Evolutionary conservation across 108 stramenopile genomes (phyloP), one percentile per base, ranked within the genome.

Genomic region (Pinguiococcus pyrenoidosus): DNA sequence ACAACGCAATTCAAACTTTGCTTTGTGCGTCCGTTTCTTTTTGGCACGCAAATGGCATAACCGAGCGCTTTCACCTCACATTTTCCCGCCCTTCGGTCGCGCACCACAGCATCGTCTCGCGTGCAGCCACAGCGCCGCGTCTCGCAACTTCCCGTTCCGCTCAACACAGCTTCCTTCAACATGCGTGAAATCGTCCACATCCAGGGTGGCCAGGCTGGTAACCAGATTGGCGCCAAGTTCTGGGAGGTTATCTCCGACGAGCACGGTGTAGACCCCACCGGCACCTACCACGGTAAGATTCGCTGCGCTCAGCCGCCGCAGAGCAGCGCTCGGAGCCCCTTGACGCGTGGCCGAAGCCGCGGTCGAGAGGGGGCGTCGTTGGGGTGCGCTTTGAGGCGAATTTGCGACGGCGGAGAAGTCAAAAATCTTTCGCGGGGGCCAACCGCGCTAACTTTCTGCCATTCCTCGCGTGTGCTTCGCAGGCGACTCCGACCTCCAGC

Each of bases 111-210:
- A n/a, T n/a, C n/a, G n/a, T n/a, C n/a, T n/a, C n/a, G n/a, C n/a
- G n/a, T n/a, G n/a, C n/a, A n/a, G n/a, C n/a, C n/a, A n/a, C n/a
- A n/a, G n/a, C n/a, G n/a, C n/a, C n/a, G n/a, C n/a, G n/a, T n/a
- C n/a, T n/a, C n/a, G n/a, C n/a, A n/a, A n/a, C n/a, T n/a, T n/a
- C n/a, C n/a, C n/a, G n/a, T n/a, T n/a, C n/a, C n/a, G n/a, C n/a
- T n/a, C n/a, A n/a, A n/a, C n/a, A n/a, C n/a, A n/a, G n/a, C n/a
- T n/a, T 34, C 14, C 0, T 34, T 1, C 34, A 86, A 44, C 69
- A 92, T 89, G 91, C 81, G 92, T 57, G 92, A 95, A 76, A 91
- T 95, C 70, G 90, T 96, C 59, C 93, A 96, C 72, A 56, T 96
- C 47, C 93, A 96, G 73, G 93, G 83, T 5, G 92, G 92, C 37